These are phyloP conservation scores for Arthrobotrys musiformis DNA, from an alignment of 2,329 filamentous ascomycete species.

Conservation along the genomic window DNA sequence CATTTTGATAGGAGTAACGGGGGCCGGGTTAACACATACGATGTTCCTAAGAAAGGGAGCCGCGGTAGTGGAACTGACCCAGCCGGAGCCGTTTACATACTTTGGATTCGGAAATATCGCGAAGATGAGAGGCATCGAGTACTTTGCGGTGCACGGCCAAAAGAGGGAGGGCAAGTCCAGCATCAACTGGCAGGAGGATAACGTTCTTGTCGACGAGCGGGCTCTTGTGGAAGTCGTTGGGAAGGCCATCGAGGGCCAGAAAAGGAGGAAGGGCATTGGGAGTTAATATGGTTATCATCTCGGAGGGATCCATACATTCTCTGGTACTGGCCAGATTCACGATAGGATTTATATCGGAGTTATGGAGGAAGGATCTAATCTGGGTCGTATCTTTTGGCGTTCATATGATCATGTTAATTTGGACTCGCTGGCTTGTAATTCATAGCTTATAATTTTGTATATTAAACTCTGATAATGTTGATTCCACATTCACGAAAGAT, in stretches of 20 bases:
- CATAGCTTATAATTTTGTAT: too few relatives aligned
- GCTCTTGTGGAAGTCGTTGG: constrained; percentile 22
- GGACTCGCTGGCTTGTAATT: too few relatives aligned
- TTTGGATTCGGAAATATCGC: constrained; percentile 38
- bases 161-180: not conserved
- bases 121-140: constrained; percentile 16
- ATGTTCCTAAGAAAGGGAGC: constrained; percentile 55
- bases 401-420: too few relatives aligned
- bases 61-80: constrained; percentile 34
- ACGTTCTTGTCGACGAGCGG: constrained; percentile 21
- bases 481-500: too few relatives aligned
- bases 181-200: constrained; percentile 32
- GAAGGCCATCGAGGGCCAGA: constrained; percentile 23
- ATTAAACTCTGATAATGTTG: too few relatives aligned
- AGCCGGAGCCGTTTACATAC: constrained; percentile 31
- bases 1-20: constrained; percentile 58
- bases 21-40: constrained; percentile 59
- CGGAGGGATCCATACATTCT: too few relatives aligned
- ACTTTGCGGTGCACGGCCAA: constrained; percentile 21
- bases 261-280: not conserved
- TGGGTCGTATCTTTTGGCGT: too few relatives aligned
- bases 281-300: too few relatives aligned
- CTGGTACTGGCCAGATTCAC: too few relatives aligned
- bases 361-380: too few relatives aligned
- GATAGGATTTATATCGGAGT: too few relatives aligned